A percentile compares a stretch with the other conserved stretches of the same genome.
Evolutionary conservation across 2,329 filamentous ascomycete species (phyloP).

Genomic region (Claviceps arundinis): DNA sequence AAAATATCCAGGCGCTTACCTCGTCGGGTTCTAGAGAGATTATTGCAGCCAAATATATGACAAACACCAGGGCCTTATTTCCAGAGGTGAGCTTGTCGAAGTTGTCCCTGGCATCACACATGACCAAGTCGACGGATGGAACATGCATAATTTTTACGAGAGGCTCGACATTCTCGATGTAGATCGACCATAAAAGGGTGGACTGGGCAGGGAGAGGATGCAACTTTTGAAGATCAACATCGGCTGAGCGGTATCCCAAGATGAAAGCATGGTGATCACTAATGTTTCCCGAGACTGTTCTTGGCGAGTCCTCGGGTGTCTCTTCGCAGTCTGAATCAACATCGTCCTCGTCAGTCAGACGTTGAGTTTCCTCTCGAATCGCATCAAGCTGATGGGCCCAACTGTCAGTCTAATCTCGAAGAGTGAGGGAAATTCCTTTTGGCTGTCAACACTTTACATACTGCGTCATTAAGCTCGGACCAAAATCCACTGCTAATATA

Average conservation of each 20-base stretch:
- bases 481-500: constrained; percentile 70
- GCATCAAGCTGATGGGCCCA: constrained; percentile 18
- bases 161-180: constrained; percentile 61
- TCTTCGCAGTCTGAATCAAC: constrained; percentile 47
- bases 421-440: too few species aligned
- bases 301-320: constrained; percentile 30
- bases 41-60: constrained; percentile 45
- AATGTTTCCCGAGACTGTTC: constrained; percentile 17
- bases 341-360: constrained; percentile 29
- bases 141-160: constrained; percentile 59
- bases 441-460: constrained; percentile 15
- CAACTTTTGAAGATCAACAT: constrained; percentile 49
- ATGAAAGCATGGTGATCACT: constrained; percentile 58
- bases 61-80: constrained; percentile 50
- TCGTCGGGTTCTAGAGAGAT: constrained; percentile 47
- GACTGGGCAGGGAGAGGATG: constrained; percentile 56
- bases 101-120: constrained; percentile 47
- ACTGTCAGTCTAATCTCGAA: background rate
- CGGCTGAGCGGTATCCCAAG: constrained; percentile 58
- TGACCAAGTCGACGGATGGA: constrained; percentile 47
- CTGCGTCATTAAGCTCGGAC: constrained; percentile 64
- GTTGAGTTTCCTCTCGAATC: constrained; percentile 36
- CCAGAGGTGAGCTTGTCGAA: constrained; percentile 41
- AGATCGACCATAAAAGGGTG: constrained; percentile 55
- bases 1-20: constrained; percentile 22